Percentiles rank a stretch among this genome's conserved stretches.
phyloP scores from a whole-genome alignment of 495 filamentous ascomycete genomes.

The Hyaloscypha bicolor region DNA sequence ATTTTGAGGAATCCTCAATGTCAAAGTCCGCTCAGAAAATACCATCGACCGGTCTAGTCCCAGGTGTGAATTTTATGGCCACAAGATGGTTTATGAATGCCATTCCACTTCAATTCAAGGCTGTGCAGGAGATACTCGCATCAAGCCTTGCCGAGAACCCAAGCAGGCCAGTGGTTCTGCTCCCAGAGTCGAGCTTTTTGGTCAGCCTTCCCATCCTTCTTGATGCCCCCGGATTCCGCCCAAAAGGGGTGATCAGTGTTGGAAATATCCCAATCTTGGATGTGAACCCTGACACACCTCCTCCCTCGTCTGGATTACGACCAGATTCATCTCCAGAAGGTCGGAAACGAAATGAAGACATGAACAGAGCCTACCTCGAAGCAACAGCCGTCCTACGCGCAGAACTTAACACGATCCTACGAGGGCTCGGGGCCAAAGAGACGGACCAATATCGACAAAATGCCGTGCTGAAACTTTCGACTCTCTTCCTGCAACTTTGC shows the following conservation, averaged over 20 bases:
- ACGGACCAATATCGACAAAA: neutral
- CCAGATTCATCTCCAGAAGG: slow-evolving; percentile 2
- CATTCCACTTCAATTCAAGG: neutral
- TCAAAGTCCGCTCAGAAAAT: neutral
- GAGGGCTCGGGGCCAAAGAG: neutral
- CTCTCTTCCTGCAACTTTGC: slow-evolving; percentile 35
- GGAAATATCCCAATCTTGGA: neutral
- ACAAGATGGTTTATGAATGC: neutral
- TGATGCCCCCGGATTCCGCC: neutral
- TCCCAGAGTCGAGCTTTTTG: neutral
- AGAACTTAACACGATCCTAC: neutral
- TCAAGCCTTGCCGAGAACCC: neutral
- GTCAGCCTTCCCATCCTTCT: neutral
- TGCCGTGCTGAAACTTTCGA: slow-evolving; percentile 9
- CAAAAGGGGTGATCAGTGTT: neutral
- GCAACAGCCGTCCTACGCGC: neutral
- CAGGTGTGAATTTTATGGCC: neutral
- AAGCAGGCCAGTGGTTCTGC: neutral
- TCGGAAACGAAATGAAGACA: neutral
- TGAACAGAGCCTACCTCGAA: neutral
- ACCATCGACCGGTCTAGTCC: neutral
- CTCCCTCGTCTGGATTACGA: neutral
- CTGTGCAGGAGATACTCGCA: neutral
- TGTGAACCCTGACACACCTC: neutral
- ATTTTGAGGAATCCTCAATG: neutral